Base-by-base conservation (phyloP, 306 rosid genomes). In the Castanea sativa region DNA sequence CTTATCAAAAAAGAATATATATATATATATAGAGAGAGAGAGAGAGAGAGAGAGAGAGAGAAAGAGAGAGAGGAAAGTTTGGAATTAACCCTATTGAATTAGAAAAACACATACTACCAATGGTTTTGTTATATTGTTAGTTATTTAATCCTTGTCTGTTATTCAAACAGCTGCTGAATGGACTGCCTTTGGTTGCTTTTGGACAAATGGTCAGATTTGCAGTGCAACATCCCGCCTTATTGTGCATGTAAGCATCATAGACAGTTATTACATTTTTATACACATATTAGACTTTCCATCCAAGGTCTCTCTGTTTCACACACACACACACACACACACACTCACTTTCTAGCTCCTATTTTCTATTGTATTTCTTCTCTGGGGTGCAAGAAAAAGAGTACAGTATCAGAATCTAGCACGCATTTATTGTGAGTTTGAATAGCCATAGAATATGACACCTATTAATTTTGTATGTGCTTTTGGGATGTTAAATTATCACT, bases 131-230 rank as follows among this genome's bases (percentile, higher is more conserved):
- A 2, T 60, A 29, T 73, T 72, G 56, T 41, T 68, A 69, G 64
- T 72, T 71, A 23, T 68, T 84, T 64, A 65, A 63, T 58, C 30
- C 45, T 80, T 85, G 41, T 74, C 75, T 73, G 25, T 90, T 74
- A 77, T 83, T 82, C 73, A 74, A 88, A 80, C 86, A 95, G 99
- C 99, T 90, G 99, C 86, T 74, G 99, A 95, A 86, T 95, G 99
- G 99, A 77, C 97, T 18, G 59, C 77, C 67, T 95, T 93, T 76
- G 99, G 99, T 76, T 83, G 92, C 93, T 95, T 95, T 87, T 93
- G 99, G 98, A 91, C 98, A 75, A 95, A 95, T 83, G 99, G 99
- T 83, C 99, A 95, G 90, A 95, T 95, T 74, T 95, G 99, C 92
- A 95, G 98, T 87, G 99, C 99, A 80, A 95, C 99, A 73, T 95